Percentiles rank a stretch among this genome's conserved stretches.
phyloP scores from a whole-genome alignment of 2,329 filamentous ascomycete genomes.

The Botryosphaeria dothidea region DNA sequence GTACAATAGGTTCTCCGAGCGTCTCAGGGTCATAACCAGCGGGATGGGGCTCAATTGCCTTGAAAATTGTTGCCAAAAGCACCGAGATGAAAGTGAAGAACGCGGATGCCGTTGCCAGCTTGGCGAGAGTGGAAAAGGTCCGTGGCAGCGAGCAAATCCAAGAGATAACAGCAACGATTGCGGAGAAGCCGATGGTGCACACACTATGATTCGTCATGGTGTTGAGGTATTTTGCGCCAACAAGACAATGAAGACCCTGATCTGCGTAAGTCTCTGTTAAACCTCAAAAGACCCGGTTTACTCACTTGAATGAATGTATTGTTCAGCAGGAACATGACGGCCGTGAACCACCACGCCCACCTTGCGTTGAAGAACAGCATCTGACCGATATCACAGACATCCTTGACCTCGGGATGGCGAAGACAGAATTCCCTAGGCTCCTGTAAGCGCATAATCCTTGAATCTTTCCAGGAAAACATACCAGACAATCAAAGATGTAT shows the following conservation, averaged over 20 bases:
- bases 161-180: constrained; percentile 72
- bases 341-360: constrained; percentile 68
- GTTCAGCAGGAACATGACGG: constrained; percentile 89
- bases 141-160: constrained; percentile 80
- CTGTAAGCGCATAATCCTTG: background rate
- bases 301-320: constrained; percentile 73
- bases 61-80: constrained; percentile 78
- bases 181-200: constrained; percentile 79
- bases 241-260: constrained; percentile 76
- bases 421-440: constrained; percentile 78
- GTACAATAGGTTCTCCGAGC: constrained; percentile 65
- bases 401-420: constrained; percentile 84
- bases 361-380: constrained; percentile 86
- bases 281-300: constrained; percentile 51
- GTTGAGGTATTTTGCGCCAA: constrained; percentile 85
- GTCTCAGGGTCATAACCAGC: constrained; percentile 54
- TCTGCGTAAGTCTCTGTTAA: background rate
- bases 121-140: constrained; percentile 79
- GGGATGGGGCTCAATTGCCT: constrained; percentile 73
- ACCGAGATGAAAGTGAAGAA: constrained; percentile 90
- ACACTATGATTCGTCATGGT: constrained; percentile 74
- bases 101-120: constrained; percentile 76
- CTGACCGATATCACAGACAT: constrained; percentile 94
- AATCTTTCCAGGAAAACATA: constrained; percentile 34
- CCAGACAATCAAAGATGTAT: constrained; percentile 73